phyloP scores from a whole-genome alignment of 805 yeast genomes.

The Candida pini region DNA sequence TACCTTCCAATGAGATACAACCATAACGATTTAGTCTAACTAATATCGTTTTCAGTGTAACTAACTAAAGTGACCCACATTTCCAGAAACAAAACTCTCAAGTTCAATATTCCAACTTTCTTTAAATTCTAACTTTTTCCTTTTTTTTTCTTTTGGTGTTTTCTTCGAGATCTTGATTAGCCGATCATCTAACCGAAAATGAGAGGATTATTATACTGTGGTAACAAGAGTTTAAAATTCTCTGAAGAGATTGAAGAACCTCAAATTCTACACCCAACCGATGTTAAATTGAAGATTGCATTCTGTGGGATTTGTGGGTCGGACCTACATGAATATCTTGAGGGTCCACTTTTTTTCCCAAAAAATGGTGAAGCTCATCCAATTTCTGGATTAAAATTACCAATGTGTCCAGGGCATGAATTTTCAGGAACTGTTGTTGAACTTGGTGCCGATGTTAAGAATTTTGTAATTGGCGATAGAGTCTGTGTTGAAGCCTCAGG shows the following conservation, averaged over 20 bases:
- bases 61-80: no score
- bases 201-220: conserved; percentile 47
- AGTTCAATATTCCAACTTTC: no score
- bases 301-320: conserved; percentile 64
- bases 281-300: conserved; percentile 28
- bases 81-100: no score
- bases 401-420: conserved; percentile 33
- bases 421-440: conserved; percentile 26
- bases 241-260: conserved; percentile 28
- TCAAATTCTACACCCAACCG: conserved; percentile 19
- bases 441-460: conserved; percentile 41
- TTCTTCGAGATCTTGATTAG: no score
- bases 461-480: conserved; percentile 45
- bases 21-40: no score
- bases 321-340: conserved; percentile 51
- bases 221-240: conserved; percentile 39
- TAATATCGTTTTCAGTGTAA: no score
- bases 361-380: conserved; percentile 25
- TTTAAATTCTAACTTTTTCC: no score
- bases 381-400: conserved; percentile 33
- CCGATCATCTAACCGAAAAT: no score
- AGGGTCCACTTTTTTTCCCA: conserved; percentile 55
- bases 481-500: conserved; percentile 62
- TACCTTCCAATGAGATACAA: no score
- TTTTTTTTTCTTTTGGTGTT: no score